These are phyloP conservation scores for Kodamaea kakaduensis DNA, from an alignment of 805 yeast species.

Conservation along the genomic window DNA sequence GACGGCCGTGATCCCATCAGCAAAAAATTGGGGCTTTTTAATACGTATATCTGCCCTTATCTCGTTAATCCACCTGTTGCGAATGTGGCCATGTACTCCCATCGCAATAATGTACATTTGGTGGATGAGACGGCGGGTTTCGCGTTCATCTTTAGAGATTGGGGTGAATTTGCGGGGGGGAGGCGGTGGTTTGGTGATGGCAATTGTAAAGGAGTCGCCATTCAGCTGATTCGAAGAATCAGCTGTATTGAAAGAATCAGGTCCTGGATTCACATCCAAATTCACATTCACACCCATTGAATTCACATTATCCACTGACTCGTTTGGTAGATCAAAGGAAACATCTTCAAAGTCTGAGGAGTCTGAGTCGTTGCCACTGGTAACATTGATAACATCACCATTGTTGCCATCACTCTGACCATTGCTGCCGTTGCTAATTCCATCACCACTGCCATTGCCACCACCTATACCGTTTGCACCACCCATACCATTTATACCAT, in stretches of 20 bases:
- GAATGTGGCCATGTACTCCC: slow-evolving; percentile 60
- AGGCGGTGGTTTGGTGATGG: slow-evolving; percentile 14
- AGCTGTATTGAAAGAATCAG: no score
- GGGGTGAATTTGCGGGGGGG: slow-evolving; percentile 28
- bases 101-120: slow-evolving; percentile 53
- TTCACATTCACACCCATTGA: no score
- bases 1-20: slow-evolving; percentile 33
- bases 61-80: slow-evolving; percentile 75
- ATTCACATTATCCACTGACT: no score
- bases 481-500: no score
- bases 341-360: slow-evolving; percentile 8
- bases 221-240: no score
- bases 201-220: slow-evolving; percentile 7
- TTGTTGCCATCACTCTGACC: no score
- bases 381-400: no score
- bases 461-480: no score
- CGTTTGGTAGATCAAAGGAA: slow-evolving; percentile 3
- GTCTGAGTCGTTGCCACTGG: slow-evolving; percentile 1
- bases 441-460: no score
- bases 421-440: no score
- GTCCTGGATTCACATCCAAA: no score
- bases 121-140: slow-evolving; percentile 52
- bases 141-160: slow-evolving; percentile 54
- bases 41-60: slow-evolving; percentile 37
- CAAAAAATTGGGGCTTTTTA: slow-evolving; percentile 31